Base-by-base conservation (phyloP, 2,329 filamentous ascomycete species). In the Emericellopsis cladophorae region DNA sequence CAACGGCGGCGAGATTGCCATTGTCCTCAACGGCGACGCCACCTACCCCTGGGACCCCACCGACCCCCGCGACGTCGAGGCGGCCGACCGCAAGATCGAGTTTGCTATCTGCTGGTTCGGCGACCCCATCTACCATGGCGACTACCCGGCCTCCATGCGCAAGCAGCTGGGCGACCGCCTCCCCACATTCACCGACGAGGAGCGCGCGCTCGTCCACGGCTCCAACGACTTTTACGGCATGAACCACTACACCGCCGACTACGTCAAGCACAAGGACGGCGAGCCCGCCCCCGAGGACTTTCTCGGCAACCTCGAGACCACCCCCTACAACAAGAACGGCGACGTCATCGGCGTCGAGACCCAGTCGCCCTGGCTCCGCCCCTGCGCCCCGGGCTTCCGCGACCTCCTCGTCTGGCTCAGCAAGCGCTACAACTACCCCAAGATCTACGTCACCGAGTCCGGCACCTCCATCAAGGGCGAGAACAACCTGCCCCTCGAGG, bases 161-260 rank as follows among this genome's bases (percentile, higher is more conserved):
- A 76, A 77, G 56, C 86, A 93, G 65, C 77, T 93, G 15, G 85
- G 86, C 42, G 70, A 81, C 55, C 77, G 85, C 12, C 72, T 93
- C 37, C 87, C 87, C 5, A 66, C 68, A 36, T 92, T 84, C 59
- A 87, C 82, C 0, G 60, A 71, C 0, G 82, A 85, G 49, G 85
- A 94, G 55, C 60, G 68, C 21, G 75, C 74, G 2, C 67, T 92
- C n/a, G 78, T 94, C 36, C 71, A 81, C 53, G 85, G 84, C n/a
- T 86, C 81, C 56, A 92, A 92, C 59, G 87, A 93, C 67, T 93
- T 93, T 63, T 93, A 93, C 61, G 87, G 85, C 59, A 90, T 90
- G 84, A 93, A 94, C 68, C 83, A 88, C 69, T 94, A 94, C 68
- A 89, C 84, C 39, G 82, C 85, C 54, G 85, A 92, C 69, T 93